These are phyloP conservation scores for Trifolium fragiferum DNA, from an alignment of 306 rosid genomes.

Conservation along the genomic window DNA sequence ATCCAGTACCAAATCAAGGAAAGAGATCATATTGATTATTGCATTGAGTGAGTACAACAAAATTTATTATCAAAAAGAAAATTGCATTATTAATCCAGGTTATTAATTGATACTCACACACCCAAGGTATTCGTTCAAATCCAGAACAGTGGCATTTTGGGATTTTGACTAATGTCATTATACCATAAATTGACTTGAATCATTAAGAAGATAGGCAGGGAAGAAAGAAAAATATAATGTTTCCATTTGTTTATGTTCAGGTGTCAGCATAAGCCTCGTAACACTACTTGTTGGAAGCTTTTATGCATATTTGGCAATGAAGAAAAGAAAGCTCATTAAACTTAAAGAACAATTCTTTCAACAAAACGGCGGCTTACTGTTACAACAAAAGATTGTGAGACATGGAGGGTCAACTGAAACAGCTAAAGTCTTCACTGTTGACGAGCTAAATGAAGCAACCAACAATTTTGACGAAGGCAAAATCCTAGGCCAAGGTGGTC, in stretches of 20 bases:
- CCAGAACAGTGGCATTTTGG: neutral
- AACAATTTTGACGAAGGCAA: no score
- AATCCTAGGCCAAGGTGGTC: no score
- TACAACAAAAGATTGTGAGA: neutral
- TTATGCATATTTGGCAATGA: neutral
- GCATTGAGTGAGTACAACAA: conserved; percentile 37
- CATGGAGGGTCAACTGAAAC: neutral
- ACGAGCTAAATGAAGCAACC: no score
- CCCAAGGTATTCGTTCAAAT: neutral
- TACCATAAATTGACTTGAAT: neutral
- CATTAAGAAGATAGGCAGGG: neutral
- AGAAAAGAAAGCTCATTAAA: neutral
- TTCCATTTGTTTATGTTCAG: neutral
- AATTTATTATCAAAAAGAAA: neutral
- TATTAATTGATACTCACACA: neutral
- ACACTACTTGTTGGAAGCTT: neutral
- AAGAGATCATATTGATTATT: neutral
- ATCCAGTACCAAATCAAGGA: neutral
- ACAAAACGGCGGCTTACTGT: no score
- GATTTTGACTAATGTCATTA: neutral
- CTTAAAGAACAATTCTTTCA: no score
- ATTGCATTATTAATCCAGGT: neutral
- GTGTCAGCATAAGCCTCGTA: neutral
- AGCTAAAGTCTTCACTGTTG: neutral
- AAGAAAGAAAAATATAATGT: no score